phyloP scores from a whole-genome alignment of 2,329 filamentous ascomycete genomes.

The Arthrobotrys sphaeroides region DNA sequence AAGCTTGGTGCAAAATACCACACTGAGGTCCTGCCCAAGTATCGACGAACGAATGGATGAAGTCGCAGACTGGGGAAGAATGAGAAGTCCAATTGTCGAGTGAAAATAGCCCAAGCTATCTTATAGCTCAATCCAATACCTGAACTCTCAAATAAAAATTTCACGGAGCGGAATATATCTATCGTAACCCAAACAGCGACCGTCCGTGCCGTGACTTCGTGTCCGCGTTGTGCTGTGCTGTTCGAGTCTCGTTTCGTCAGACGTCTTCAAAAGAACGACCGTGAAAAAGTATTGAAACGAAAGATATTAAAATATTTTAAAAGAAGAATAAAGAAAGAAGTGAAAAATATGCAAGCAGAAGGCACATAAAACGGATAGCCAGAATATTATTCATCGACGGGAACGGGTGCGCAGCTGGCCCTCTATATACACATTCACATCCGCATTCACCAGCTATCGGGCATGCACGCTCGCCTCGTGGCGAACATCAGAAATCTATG shows the following conservation, averaged over 20 bases:
- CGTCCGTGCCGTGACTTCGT: background rate
- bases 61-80: background rate
- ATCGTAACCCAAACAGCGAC: too few relatives aligned
- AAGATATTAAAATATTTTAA: too few relatives aligned
- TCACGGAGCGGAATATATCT: background rate
- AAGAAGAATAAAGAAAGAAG: conserved; percentile 22
- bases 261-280: background rate
- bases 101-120: background rate
- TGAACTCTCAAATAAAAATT: background rate
- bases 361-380: conserved; percentile 46
- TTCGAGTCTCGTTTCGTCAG: background rate
- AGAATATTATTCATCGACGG: conserved; percentile 8
- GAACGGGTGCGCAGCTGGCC: background rate
- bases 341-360: conserved; percentile 33
- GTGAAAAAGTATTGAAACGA: background rate
- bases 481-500: background rate
- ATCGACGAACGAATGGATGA: background rate
- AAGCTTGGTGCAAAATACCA: conserved; percentile 13
- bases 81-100: background rate
- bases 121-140: background rate
- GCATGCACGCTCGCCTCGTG: background rate
- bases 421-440: conserved; percentile 23
- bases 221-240: background rate
- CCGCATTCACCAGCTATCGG: background rate
- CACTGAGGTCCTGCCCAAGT: conserved; percentile 11